Percentiles rank a stretch among this genome's conserved stretches.
phyloP scores from a whole-genome alignment of 1,284 basidiomycete genomes.

The Veloboletus limbatus region DNA sequence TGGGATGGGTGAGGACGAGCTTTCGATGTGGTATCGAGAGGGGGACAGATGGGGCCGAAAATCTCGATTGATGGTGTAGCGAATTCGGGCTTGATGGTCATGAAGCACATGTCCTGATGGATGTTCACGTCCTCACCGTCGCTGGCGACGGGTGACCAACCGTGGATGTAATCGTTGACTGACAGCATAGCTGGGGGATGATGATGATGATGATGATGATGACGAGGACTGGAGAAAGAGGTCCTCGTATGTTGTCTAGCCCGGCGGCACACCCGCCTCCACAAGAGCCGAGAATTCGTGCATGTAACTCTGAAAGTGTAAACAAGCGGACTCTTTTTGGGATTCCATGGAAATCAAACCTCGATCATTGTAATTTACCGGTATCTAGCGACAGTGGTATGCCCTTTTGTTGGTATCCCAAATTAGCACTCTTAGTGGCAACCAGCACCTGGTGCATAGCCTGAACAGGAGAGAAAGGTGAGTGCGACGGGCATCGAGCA shows the following conservation, averaged over 20 bases:
- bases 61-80: constrained; percentile 5
- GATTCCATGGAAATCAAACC: constrained; percentile 10
- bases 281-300: constrained; percentile 5
- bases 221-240: background rate
- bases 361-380: constrained; percentile 7
- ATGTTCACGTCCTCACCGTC: constrained; percentile 32
- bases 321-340: background rate
- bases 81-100: constrained; percentile 10
- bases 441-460: too few relatives aligned
- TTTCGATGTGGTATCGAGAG: constrained; percentile 7
- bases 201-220: background rate
- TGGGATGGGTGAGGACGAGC: background rate
- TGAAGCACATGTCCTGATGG: constrained; percentile 16
- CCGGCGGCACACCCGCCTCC: background rate
- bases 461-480: background rate
- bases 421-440: background rate
- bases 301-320: constrained; percentile 5
- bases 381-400: background rate
- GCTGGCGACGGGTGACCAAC: constrained; percentile 29
- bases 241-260: constrained; percentile 11
- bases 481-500: background rate
- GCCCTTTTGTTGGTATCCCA: constrained; percentile 4
- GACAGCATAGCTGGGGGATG: constrained; percentile 10
- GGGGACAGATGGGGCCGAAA: constrained; percentile 16
- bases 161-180: constrained; percentile 14